phyloP scores from a whole-genome alignment of 495 filamentous ascomycete species.

The Tuber umbilicatum region DNA sequence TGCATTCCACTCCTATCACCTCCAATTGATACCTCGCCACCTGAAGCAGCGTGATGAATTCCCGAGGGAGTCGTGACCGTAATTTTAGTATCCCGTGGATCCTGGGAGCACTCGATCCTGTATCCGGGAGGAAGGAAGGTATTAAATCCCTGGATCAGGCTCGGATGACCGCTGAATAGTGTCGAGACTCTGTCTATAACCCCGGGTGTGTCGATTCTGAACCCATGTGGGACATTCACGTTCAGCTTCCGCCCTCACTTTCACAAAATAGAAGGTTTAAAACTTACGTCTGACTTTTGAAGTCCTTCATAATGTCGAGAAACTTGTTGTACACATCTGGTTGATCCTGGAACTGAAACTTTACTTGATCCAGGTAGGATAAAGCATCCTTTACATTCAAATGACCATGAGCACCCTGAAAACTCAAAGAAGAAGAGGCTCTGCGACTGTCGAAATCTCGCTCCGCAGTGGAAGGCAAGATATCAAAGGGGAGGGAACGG shows the following conservation, averaged over 20 bases:
- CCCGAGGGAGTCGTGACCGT: constrained; percentile 95
- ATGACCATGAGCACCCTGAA: constrained; percentile 39
- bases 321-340: constrained; percentile 98
- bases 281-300: constrained; percentile 92
- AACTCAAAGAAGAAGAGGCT: constrained; percentile 39
- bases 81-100: constrained; percentile 51
- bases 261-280: constrained; percentile 14
- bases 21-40: constrained; percentile 44
- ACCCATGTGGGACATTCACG: constrained; percentile 8
- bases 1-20: constrained; percentile 27
- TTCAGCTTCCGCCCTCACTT: constrained; percentile 24
- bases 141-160: constrained; percentile 96
- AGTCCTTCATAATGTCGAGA: constrained; percentile 99
- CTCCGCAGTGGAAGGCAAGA: constrained; percentile 32
- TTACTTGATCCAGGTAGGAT: constrained; percentile 97
- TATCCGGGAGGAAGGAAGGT: constrained; percentile 97
- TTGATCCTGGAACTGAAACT: constrained; percentile 93
- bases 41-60: constrained; percentile 53
- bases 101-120: constrained; percentile 72
- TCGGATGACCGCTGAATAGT: constrained; percentile 94
- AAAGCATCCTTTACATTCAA: constrained; percentile 68
- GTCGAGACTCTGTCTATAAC: constrained; percentile 95
- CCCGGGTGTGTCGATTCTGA: constrained; percentile 90
- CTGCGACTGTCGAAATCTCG: constrained; percentile 36
- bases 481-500: constrained; percentile 35